Evolutionary conservation across 495 filamentous ascomycete species (phyloP).

Genomic region (Mycothermus thermophilus): DNA sequence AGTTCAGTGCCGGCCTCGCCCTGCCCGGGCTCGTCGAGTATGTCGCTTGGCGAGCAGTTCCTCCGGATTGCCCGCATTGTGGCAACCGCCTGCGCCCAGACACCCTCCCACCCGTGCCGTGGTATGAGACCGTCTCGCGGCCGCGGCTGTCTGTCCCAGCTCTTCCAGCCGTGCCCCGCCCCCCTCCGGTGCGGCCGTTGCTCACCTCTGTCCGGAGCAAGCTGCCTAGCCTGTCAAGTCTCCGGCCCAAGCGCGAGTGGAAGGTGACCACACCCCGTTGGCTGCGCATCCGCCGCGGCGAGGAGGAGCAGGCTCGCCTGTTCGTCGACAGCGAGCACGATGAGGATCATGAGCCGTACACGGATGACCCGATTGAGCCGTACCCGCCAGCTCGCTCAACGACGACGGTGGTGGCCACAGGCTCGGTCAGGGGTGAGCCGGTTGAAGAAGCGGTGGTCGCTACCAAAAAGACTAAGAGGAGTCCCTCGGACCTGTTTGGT

Average conservation of each 20-base stretch:
- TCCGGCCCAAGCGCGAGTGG: slow-evolving; percentile 13
- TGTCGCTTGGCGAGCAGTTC: slow-evolving; percentile 23
- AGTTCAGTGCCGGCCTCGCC: slow-evolving; percentile 25
- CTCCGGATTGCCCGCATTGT: slow-evolving; percentile 29
- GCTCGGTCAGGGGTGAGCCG: not conserved
- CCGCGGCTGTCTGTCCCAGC: slow-evolving; percentile 9
- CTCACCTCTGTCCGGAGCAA: slow-evolving; percentile 3
- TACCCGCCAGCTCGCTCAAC: not conserved
- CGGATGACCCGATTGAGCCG: slow-evolving; percentile 11
- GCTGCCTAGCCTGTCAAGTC: slow-evolving; percentile 1
- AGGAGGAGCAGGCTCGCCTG: slow-evolving; percentile 10
- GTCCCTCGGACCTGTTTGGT: not conserved
- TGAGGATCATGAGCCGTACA: slow-evolving; percentile 8
- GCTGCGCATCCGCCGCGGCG: slow-evolving; percentile 13
- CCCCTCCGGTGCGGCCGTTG: not conserved
- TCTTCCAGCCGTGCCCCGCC: slow-evolving; percentile 4
- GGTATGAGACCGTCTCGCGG: slow-evolving; percentile 20
- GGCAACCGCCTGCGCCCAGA: slow-evolving; percentile 22
- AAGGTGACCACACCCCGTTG: slow-evolving; percentile 17
- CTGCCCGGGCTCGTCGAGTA: slow-evolving; percentile 22
- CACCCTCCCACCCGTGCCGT: slow-evolving; percentile 20
- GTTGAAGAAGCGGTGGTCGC: slow-evolving; percentile 12
- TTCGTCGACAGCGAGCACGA: slow-evolving; percentile 18
- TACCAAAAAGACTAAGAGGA: slow-evolving; percentile 8
- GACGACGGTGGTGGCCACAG: slow-evolving; percentile 1